Evolutionary conservation across 1,284 basidiomycete genomes (phyloP).

Genomic region (Cerioporus squamosus): DNA sequence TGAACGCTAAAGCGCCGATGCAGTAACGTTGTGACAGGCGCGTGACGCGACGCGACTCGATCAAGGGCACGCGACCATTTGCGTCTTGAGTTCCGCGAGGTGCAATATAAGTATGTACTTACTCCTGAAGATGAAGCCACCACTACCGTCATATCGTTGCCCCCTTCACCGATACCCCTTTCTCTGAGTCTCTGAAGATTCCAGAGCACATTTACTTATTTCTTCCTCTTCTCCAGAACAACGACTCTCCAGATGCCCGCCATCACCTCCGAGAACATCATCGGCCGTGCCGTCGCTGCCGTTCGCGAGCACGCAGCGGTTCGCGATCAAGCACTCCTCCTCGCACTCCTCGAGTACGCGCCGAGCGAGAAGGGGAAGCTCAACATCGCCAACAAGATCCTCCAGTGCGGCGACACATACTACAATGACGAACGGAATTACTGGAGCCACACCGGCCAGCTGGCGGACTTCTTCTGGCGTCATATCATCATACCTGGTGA

Average conservation of each 20-base stretch:
- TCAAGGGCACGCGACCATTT: no score
- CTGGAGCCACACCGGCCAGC: slow-evolving; percentile 10
- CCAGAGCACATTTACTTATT: no score
- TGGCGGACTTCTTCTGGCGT: slow-evolving; percentile 22
- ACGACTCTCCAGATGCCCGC: slow-evolving; percentile 12
- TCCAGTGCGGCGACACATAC: slow-evolving; percentile 12
- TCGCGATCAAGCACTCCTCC: slow-evolving; percentile 17
- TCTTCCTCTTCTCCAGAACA: not conserved
- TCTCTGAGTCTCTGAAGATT: no score
- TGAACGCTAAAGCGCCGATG: no score
- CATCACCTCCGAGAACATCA: slow-evolving; percentile 1
- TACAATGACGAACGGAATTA: not conserved
- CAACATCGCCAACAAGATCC: slow-evolving; percentile 18
- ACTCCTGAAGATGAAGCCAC: not conserved
- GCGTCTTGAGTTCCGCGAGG: no score
- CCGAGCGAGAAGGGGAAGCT: slow-evolving; percentile 12
- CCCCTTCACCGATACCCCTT: not conserved
- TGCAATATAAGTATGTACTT: no score
- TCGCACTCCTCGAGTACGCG: slow-evolving; percentile 17
- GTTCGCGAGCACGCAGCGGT: slow-evolving; percentile 11
- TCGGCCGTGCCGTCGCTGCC: slow-evolving; percentile 6
- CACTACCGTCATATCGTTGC: slow-evolving; percentile 5
- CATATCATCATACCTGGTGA: slow-evolving; percentile 20
- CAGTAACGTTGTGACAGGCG: slow-evolving; percentile 8
- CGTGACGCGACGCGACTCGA: slow-evolving; percentile 21